Evolutionary conservation across 176 grass and related monocot genomes (phyloP).

Genomic region (Tuctoria greenei): DNA sequence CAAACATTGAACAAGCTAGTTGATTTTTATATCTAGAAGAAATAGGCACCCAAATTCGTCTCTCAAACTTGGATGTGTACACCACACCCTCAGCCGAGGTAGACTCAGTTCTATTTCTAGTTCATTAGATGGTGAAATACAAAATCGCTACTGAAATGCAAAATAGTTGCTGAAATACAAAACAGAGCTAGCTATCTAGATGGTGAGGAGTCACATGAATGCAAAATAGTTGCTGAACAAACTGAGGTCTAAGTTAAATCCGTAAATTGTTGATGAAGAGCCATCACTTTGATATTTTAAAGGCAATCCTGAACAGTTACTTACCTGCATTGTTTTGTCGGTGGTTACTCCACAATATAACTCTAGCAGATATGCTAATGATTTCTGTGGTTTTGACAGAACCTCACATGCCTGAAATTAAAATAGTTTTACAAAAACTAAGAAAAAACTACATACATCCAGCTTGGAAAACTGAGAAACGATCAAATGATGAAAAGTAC

Average conservation of each 20-base stretch:
- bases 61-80: not conserved
- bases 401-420: conserved; percentile 79
- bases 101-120: not conserved
- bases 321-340: conserved; percentile 91
- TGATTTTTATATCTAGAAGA: not conserved
- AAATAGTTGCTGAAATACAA: not conserved
- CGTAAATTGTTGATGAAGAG: not conserved
- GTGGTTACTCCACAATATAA: conserved; percentile 79
- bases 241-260: conserved; percentile 5
- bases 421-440: conserved; percentile 16
- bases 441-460: conserved; percentile 7
- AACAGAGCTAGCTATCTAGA: conserved; percentile 8
- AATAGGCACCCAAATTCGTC: not conserved
- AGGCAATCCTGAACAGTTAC: conserved; percentile 33
- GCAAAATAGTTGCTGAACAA: conserved; percentile 2
- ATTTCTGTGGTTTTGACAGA: conserved; percentile 91
- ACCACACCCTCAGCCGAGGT: not conserved
- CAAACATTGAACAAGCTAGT: not conserved
- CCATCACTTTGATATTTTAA: not conserved
- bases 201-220: not conserved
- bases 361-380: conserved; percentile 92
- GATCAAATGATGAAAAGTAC: not conserved
- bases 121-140: not conserved
- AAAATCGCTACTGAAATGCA: not conserved
- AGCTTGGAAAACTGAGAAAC: conserved; percentile 17